These are phyloP conservation scores for Scheffersomyces lignicola DNA, from an alignment of 1,139 yeast genomes.

Conservation along the genomic window DNA sequence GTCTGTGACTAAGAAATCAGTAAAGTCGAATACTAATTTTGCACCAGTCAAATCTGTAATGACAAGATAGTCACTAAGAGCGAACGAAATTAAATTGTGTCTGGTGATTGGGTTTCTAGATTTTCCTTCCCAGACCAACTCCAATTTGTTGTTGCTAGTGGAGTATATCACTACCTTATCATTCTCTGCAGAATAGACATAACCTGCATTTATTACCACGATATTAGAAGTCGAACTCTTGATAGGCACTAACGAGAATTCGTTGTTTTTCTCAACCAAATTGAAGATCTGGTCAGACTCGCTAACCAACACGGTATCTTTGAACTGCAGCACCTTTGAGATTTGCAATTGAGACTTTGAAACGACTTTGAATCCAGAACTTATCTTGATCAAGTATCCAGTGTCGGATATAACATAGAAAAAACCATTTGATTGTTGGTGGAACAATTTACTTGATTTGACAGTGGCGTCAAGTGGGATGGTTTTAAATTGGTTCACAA, in stretches of 20 bases:
- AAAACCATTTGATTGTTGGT: conserved; percentile 9
- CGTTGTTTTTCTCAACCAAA: conserved; percentile 9
- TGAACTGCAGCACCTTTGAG: conserved; percentile 20
- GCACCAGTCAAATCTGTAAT: conserved; percentile 7
- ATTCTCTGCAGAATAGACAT: conserved; percentile 5
- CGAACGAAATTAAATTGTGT: conserved; percentile 13
- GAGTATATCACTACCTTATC: conserved; percentile 5
- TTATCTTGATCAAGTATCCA: conserved; percentile 11
- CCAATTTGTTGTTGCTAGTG: conserved; percentile 8
- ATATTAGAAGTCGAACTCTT: conserved; percentile 13
- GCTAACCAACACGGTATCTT: conserved; percentile 20
- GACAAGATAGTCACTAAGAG: conserved; percentile 19
- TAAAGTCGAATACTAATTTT: conserved; percentile 27
- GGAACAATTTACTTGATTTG: not conserved
- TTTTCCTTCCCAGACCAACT: conserved; percentile 7
- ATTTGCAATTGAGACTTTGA: conserved; percentile 9
- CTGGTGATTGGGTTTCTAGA: conserved; percentile 6
- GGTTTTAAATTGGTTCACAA: not conserved
- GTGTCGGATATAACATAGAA: conserved; percentile 15
- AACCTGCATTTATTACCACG: conserved; percentile 13
- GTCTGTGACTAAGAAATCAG: conserved; percentile 25
- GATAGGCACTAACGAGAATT: conserved; percentile 10
- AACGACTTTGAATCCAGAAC: conserved; percentile 9
- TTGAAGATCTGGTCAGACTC: conserved; percentile 18
- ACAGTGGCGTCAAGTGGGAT: not conserved